These are phyloP conservation scores for Penicillium atrosanguineum DNA, from an alignment of 495 filamentous ascomycete species.

Conservation along the genomic window DNA sequence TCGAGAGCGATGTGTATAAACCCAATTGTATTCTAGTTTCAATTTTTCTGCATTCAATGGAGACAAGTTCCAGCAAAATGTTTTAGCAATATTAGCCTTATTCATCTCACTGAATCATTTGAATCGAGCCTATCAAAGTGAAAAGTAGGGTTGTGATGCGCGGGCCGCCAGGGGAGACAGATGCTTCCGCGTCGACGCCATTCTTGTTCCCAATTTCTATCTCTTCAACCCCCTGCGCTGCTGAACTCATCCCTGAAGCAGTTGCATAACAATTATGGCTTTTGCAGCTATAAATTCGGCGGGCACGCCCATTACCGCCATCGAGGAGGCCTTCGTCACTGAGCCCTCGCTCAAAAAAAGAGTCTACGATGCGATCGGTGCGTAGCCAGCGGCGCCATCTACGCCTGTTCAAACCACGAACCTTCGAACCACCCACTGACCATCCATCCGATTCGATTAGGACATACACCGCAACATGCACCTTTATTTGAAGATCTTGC, in stretches of 20 bases:
- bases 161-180: slow-evolving; percentile 14
- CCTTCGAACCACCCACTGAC: slow-evolving; percentile 16
- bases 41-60: slow-evolving; percentile 24
- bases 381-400: slow-evolving; percentile 24
- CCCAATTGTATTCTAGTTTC: slow-evolving; percentile 40
- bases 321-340: slow-evolving; percentile 47
- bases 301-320: slow-evolving; percentile 27
- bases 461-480: slow-evolving; percentile 36
- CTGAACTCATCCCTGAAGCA: slow-evolving; percentile 9
- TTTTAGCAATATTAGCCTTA: not conserved
- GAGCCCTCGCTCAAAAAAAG: slow-evolving; percentile 44
- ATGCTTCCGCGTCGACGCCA: slow-evolving; percentile 13
- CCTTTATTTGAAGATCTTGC: slow-evolving; percentile 50
- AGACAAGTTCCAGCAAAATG: not conserved
- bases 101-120: not conserved
- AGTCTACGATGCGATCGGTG: slow-evolving; percentile 51
- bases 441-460: slow-evolving; percentile 22
- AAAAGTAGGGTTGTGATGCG: not conserved
- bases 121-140: slow-evolving; percentile 1
- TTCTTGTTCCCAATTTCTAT: slow-evolving; percentile 16
- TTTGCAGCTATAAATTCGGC: slow-evolving; percentile 44
- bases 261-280: slow-evolving; percentile 33
- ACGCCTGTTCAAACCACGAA: slow-evolving; percentile 7
- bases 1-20: slow-evolving; percentile 39
- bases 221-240: slow-evolving; percentile 13